These are phyloP conservation scores for Buddleja alternifolia DNA, from an alignment of 257 asterid species.

Conservation along the genomic window DNA sequence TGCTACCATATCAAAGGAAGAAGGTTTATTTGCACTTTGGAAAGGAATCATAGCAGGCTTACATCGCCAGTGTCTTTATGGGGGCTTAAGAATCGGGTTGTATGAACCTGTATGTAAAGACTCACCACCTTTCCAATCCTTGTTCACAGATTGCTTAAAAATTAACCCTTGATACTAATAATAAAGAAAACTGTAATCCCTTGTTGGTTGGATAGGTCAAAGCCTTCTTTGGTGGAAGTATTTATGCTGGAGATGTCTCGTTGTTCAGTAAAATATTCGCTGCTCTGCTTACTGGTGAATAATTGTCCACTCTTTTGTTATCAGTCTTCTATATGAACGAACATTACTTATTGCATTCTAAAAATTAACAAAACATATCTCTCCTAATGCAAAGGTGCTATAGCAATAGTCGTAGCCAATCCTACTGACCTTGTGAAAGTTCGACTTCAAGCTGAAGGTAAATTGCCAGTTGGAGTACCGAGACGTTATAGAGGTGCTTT, in stretches of 20 bases:
- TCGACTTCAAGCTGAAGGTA: slow-evolving; percentile 96
- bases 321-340: background rate
- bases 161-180: background rate
- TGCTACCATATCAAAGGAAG: slow-evolving; percentile 81
- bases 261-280: slow-evolving; percentile 77
- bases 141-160: background rate
- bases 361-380: slow-evolving; percentile 16
- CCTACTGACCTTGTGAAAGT: slow-evolving; percentile 97
- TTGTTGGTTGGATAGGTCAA: slow-evolving; percentile 59
- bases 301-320: slow-evolving; percentile 16
- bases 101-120: slow-evolving; percentile 74
- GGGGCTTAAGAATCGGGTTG: slow-evolving; percentile 85
- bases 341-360: slow-evolving; percentile 20
- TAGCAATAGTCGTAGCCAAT: slow-evolving; percentile 92
- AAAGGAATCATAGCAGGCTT: slow-evolving; percentile 88
- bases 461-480: slow-evolving; percentile 64
- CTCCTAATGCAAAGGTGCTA: slow-evolving; percentile 67
- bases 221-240: slow-evolving; percentile 59
- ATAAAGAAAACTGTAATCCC: slow-evolving; percentile 16
- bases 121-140: slow-evolving; percentile 16
- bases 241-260: slow-evolving; percentile 59
- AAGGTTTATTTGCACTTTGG: slow-evolving; percentile 84
- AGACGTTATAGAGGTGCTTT: slow-evolving; percentile 86
- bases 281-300: slow-evolving; percentile 82
- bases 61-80: slow-evolving; percentile 88